Conservation (phyloP, 805 yeast species). For the Nakazawaea peltata region DNA sequence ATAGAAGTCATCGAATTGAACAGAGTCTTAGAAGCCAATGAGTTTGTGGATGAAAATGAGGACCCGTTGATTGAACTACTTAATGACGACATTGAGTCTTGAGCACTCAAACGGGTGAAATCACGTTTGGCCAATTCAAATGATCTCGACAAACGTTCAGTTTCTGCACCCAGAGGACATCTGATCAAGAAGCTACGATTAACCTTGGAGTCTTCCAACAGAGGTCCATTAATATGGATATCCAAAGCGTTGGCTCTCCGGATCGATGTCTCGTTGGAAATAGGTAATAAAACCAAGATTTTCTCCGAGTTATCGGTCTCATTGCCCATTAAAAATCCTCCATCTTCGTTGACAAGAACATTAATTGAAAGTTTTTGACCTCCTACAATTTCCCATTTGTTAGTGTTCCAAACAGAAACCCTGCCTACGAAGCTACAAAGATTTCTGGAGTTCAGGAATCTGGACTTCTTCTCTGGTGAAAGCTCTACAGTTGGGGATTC, state of each 20-base stretch:
- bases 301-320: neutral
- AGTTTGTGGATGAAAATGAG: slow-evolving; percentile 2
- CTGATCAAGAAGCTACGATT: slow-evolving; percentile 6
- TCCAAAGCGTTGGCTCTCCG: slow-evolving; percentile 15
- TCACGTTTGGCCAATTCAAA: slow-evolving; percentile 8
- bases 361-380: slow-evolving; percentile 6
- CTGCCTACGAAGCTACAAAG: slow-evolving; percentile 16
- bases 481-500: slow-evolving; percentile 4
- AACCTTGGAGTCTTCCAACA: slow-evolving; percentile 4
- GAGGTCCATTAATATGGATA: slow-evolving; percentile 13
- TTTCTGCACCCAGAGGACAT: slow-evolving; percentile 4
- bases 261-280: slow-evolving; percentile 12
- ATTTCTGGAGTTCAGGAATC: slow-evolving; percentile 4
- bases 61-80: slow-evolving; percentile 1
- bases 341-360: slow-evolving; percentile 6
- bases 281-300: slow-evolving; percentile 13
- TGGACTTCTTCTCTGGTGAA: slow-evolving; percentile 1
- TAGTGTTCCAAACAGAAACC: slow-evolving; percentile 18
- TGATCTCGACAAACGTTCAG: slow-evolving; percentile 9
- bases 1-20: slow-evolving; percentile 9
- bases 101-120: slow-evolving; percentile 3
- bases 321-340: slow-evolving; percentile 6
- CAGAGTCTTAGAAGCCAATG: neutral
- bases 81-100: slow-evolving; percentile 6
- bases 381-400: slow-evolving; percentile 20